These are phyloP conservation scores for Chytriomyces sp. DNA, from an alignment of 192 early-diverging fungal genomes.

Conservation along the genomic window DNA sequence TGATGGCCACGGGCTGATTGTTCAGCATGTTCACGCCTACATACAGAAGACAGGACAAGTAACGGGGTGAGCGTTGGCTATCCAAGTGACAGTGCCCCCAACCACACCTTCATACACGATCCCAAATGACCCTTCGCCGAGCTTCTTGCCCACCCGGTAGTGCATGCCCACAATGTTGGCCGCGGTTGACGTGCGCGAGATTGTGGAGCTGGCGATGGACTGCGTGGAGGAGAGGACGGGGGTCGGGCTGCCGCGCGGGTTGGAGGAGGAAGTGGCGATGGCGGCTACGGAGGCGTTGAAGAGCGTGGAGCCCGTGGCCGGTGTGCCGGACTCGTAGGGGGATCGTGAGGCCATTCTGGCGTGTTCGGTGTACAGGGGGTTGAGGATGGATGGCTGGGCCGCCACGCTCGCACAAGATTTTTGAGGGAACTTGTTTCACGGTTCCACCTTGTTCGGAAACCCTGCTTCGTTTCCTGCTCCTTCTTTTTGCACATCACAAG, in stretches of 20 bases:
- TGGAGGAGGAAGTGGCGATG: slow-evolving; percentile 11
- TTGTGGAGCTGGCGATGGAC: slow-evolving; percentile 6
- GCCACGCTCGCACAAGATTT: background rate
- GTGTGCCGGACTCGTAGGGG: background rate
- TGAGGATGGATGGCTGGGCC: background rate
- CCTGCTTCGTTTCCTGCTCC: background rate
- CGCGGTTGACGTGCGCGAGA: background rate
- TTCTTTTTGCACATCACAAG: too few relatives aligned
- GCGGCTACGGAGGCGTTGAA: background rate
- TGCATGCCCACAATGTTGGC: slow-evolving; percentile 90
- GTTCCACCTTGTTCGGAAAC: background rate
- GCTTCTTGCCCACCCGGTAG: slow-evolving; percentile 91
- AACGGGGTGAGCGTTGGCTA: background rate
- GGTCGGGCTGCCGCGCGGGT: background rate
- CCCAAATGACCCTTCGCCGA: slow-evolving; percentile 97
- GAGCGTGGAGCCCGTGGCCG: background rate
- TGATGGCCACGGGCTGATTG: slow-evolving; percentile 93
- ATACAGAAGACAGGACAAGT: background rate
- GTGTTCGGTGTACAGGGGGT: background rate
- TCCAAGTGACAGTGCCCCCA: background rate
- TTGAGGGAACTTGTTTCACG: background rate
- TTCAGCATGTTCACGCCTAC: slow-evolving; percentile 83
- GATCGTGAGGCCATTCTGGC: background rate
- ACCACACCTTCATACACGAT: slow-evolving; percentile 92
- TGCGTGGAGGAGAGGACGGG: background rate